Conservation (phyloP, 2,329 filamentous ascomycete genomes). For the Conoideocrella luteorostrata region DNA sequence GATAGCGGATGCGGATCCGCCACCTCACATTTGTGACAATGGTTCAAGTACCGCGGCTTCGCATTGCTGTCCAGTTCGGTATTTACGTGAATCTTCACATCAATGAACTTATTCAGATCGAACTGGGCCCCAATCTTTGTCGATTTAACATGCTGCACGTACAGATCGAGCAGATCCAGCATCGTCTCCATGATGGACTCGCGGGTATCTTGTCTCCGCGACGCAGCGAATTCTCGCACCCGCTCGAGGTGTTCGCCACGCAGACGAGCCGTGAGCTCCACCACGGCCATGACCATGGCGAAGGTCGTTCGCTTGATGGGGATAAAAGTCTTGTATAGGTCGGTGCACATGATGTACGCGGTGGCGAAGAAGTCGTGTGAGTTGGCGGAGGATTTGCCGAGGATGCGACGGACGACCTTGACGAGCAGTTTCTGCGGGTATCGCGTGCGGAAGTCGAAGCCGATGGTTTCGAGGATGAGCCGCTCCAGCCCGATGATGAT, state of each 20-base stretch:
- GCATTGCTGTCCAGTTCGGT: slow-evolving; percentile 63
- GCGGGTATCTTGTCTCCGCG: slow-evolving; percentile 40
- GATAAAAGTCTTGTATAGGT: slow-evolving; percentile 88
- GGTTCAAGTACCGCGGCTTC: slow-evolving; percentile 57
- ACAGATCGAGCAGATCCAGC: slow-evolving; percentile 85
- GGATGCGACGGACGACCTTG: slow-evolving; percentile 64
- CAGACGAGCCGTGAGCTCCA: slow-evolving; percentile 74
- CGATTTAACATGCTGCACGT: slow-evolving; percentile 71
- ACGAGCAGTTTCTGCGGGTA: slow-evolving; percentile 80
- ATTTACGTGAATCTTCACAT: slow-evolving; percentile 81
- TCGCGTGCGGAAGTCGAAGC: slow-evolving; percentile 88
- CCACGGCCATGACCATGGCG: slow-evolving; percentile 74
- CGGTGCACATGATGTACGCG: slow-evolving; percentile 77
- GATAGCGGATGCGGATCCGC: slow-evolving; percentile 27
- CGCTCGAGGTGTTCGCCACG: slow-evolving; percentile 47
- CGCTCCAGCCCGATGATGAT: slow-evolving; percentile 85
- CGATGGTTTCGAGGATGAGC: slow-evolving; percentile 84
- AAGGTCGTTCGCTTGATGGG: slow-evolving; percentile 83
- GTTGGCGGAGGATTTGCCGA: slow-evolving; percentile 22
- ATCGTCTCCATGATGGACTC: slow-evolving; percentile 65
- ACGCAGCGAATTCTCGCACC: slow-evolving; percentile 42
- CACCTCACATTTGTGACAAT: slow-evolving; percentile 46
- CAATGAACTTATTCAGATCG: slow-evolving; percentile 72
- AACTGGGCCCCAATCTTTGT: slow-evolving; percentile 70
- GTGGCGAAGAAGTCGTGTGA: slow-evolving; percentile 49